These are phyloP conservation scores for Tolypocladium ophioglossoides DNA, from an alignment of 2,329 filamentous ascomycete genomes.

Conservation along the genomic window DNA sequence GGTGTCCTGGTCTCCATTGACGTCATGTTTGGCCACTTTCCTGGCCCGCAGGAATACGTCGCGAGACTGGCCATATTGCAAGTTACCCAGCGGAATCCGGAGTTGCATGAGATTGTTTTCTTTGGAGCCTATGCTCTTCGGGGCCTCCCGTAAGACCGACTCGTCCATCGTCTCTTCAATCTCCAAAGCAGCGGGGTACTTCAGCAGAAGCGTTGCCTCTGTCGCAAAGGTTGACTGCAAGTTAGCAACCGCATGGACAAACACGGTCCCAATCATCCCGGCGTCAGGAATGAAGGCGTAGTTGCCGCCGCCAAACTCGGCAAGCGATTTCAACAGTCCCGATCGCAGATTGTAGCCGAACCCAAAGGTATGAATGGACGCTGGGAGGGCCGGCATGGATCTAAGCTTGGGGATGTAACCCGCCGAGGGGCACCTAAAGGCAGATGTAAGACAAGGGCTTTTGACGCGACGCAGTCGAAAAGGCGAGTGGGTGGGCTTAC, in stretches of 20 bases:
- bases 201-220: conserved; percentile 31
- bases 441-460: not conserved
- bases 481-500: conserved; percentile 16
- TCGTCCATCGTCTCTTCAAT: conserved; percentile 29
- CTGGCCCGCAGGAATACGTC: conserved; percentile 37
- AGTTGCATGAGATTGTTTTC: conserved; percentile 14
- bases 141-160: conserved; percentile 23
- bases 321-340: conserved; percentile 47
- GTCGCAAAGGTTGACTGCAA: conserved; percentile 47
- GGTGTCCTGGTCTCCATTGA: conserved; percentile 1
- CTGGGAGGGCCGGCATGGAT: conserved; percentile 26
- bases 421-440: conserved; percentile 29
- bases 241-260: conserved; percentile 51
- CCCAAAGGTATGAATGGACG: conserved; percentile 29
- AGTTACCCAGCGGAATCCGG: conserved; percentile 34
- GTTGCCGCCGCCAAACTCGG: conserved; percentile 44
- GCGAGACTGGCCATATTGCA: conserved; percentile 52
- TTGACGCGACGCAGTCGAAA: not conserved
- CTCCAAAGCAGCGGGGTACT: conserved; percentile 22
- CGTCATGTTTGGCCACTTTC: conserved; percentile 8
- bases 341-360: conserved; percentile 26
- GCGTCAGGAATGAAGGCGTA: conserved; percentile 53
- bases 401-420: conserved; percentile 46
- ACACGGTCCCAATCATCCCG: conserved; percentile 53
- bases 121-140: conserved; percentile 2